These are phyloP conservation scores for Myochromella boudieri DNA, from an alignment of 768 basidiomycete species.

Conservation along the genomic window DNA sequence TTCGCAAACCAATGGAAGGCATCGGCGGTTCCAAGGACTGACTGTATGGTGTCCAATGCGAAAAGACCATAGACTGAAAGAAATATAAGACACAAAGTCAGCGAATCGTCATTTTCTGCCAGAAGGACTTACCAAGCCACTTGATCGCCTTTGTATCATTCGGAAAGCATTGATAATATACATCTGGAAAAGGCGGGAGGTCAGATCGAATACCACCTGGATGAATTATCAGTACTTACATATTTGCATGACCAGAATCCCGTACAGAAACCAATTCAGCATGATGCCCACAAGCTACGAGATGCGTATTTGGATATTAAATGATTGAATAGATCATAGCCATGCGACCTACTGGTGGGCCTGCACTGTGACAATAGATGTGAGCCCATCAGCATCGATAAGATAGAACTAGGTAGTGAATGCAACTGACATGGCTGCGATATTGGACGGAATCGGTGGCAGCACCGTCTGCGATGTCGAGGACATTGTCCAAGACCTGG, in stretches of 20 bases:
- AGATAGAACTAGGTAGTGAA: neutral
- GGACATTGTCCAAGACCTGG: too few species aligned
- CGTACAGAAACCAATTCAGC: slow-evolving; percentile 13
- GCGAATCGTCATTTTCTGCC: neutral
- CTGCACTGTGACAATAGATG: neutral
- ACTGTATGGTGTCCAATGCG: neutral
- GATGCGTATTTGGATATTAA: neutral
- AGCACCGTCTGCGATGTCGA: neutral
- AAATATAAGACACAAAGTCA: neutral
- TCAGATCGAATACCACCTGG: neutral
- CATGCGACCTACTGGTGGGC: neutral
- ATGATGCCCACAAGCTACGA: slow-evolving; percentile 10
- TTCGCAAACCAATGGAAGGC: slow-evolving; percentile 12
- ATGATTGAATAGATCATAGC: neutral
- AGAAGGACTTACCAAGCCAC: neutral
- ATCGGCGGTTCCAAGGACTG: slow-evolving; percentile 4
- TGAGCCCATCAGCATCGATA: neutral
- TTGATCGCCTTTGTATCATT: neutral
- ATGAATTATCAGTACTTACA: neutral
- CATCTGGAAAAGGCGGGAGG: neutral
- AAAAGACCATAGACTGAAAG: slow-evolving; percentile 3
- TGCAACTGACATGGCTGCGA: neutral
- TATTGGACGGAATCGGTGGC: neutral
- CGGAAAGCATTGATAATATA: slow-evolving; percentile 5
- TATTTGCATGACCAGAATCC: slow-evolving; percentile 11